These are phyloP conservation scores for Epipyxis sp. DNA, from an alignment of 108 stramenopile genomes.

Conservation along the genomic window DNA sequence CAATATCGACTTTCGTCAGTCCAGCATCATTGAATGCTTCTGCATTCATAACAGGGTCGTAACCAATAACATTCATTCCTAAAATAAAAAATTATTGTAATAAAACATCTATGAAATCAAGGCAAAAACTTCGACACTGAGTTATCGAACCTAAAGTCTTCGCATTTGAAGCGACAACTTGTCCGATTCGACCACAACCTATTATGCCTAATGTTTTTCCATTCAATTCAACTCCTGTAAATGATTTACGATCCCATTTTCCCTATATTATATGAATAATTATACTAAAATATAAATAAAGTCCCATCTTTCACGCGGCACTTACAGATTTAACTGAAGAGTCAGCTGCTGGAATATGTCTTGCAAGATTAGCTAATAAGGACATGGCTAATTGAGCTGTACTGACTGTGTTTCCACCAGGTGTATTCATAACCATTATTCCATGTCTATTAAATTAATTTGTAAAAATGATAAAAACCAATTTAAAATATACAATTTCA, in stretches of 20 bases:
- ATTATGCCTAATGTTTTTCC: constrained; percentile 58
- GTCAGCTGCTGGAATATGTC: constrained; percentile 49
- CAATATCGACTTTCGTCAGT: neutral
- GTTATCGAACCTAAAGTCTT: neutral
- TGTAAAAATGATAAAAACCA: too few relatives aligned
- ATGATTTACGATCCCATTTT: constrained; percentile 57
- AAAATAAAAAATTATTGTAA: constrained; percentile 15
- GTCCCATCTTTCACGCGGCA: neutral
- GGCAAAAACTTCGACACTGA: too few relatives aligned
- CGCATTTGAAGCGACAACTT: constrained; percentile 42
- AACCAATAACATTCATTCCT: constrained; percentile 49
- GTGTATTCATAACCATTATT: constrained; percentile 59
- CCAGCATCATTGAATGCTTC: constrained; percentile 38
- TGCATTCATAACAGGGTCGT: constrained; percentile 44
- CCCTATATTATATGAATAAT: neutral
- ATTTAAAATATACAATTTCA: too few relatives aligned
- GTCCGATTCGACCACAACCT: constrained; percentile 57
- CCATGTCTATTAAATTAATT: too few relatives aligned
- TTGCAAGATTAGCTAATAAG: constrained; percentile 42
- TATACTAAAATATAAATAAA: neutral
- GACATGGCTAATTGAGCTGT: constrained; percentile 58
- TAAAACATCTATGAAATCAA: neutral
- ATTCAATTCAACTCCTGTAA: constrained; percentile 52
- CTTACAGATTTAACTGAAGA: constrained; percentile 50
- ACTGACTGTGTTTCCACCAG: constrained; percentile 59